phyloP scores from a whole-genome alignment of 2,329 filamentous ascomycete species.

The Colletotrichum sp. region DNA sequence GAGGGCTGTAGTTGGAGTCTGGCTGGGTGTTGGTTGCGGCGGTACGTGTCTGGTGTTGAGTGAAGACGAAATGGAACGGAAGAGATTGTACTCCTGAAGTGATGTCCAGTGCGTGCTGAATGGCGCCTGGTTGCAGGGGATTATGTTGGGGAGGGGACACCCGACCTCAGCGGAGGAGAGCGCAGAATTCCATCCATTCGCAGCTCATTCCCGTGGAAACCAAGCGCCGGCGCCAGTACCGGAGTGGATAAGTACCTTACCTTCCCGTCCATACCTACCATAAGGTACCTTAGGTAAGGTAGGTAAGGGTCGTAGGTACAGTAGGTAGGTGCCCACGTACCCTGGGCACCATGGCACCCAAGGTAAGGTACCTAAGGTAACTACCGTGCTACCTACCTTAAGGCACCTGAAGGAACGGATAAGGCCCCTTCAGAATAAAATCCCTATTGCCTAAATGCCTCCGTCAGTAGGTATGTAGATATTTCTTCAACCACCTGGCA shows the following conservation, averaged over 20 bases:
- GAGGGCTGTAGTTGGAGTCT: neutral
- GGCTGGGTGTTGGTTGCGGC: neutral
- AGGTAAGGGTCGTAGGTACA: too few species aligned
- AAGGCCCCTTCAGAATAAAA: neutral
- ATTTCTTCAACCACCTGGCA: neutral
- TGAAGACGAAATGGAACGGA: neutral
- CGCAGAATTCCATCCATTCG: neutral
- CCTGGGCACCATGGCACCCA: neutral
- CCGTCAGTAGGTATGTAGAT: neutral
- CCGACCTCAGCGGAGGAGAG: neutral
- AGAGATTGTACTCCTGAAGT: neutral
- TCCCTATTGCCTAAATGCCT: neutral
- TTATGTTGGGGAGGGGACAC: neutral
- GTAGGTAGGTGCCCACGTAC: too few species aligned
- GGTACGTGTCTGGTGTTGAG: neutral
- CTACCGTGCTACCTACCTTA: too few species aligned
- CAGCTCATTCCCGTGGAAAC: constrained; percentile 15
- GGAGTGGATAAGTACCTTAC: neutral
- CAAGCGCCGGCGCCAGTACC: neutral
- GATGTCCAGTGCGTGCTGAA: neutral
- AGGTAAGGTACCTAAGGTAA: too few species aligned
- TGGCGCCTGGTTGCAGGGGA: neutral
- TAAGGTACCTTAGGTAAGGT: neutral
- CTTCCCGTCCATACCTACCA: too few species aligned
- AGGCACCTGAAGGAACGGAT: too few species aligned